These are phyloP conservation scores for Arthrobotrys musiformis DNA, from an alignment of 2,329 filamentous ascomycete genomes.

Conservation along the genomic window DNA sequence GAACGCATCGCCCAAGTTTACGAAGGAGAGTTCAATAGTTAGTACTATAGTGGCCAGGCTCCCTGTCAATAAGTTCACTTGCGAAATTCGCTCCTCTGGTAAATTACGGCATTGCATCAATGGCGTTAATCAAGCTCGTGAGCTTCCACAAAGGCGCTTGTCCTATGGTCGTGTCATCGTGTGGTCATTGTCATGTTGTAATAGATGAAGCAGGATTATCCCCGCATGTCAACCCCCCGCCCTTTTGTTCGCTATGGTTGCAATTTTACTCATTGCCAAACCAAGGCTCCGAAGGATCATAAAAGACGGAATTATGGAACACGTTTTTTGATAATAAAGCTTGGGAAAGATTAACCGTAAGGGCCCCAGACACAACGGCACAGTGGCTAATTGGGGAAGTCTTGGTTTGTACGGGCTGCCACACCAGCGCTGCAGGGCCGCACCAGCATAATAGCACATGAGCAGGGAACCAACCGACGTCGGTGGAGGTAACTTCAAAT, in stretches of 20 bases:
- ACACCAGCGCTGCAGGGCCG: slow-evolving; percentile 6
- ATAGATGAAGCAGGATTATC: slow-evolving; percentile 37
- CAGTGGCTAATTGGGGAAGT: slow-evolving; percentile 4
- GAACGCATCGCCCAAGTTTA: slow-evolving; percentile 8
- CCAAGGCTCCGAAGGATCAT: slow-evolving; percentile 32
- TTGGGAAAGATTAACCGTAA: slow-evolving; percentile 40
- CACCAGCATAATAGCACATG: not conserved
- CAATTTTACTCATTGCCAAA: slow-evolving; percentile 19
- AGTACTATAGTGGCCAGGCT: slow-evolving; percentile 7
- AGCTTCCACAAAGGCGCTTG: slow-evolving; percentile 29
- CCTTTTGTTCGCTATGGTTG: slow-evolving; percentile 27
- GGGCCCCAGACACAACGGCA: not conserved
- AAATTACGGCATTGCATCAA: slow-evolving; percentile 56
- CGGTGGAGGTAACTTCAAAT: not conserved
- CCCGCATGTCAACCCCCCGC: slow-evolving; percentile 51
- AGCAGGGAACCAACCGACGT: not conserved
- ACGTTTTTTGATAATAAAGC: slow-evolving; percentile 9
- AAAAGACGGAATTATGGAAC: slow-evolving; percentile 30
- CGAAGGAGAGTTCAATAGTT: slow-evolving; percentile 9
- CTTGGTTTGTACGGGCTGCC: not conserved
- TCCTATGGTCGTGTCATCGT: slow-evolving; percentile 52
- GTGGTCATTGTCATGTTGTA: slow-evolving; percentile 52
- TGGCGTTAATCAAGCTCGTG: slow-evolving; percentile 30
- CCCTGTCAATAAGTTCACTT: slow-evolving; percentile 26
- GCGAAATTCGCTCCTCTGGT: slow-evolving; percentile 40